phyloP scores from a whole-genome alignment of 495 filamentous ascomycete genomes.

The Gamarada debralockiae region DNA sequence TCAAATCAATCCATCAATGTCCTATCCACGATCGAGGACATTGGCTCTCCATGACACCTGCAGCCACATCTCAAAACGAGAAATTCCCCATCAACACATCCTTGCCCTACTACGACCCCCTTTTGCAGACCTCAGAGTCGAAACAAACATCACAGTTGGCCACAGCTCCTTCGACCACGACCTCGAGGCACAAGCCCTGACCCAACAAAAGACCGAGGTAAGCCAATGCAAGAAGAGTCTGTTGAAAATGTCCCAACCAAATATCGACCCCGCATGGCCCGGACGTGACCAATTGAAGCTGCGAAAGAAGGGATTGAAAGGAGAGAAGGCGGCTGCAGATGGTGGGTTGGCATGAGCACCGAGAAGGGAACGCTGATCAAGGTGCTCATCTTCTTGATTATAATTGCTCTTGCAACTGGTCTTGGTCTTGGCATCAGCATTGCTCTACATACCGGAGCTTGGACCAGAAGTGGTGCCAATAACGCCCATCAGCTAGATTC shows the following conservation, averaged over 20 bases:
- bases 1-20: too few species aligned
- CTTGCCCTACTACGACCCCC: not conserved
- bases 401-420: slow-evolving; percentile 56
- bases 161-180: slow-evolving; percentile 29
- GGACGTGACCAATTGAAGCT: slow-evolving; percentile 18
- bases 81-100: slow-evolving; percentile 1
- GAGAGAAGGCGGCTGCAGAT: slow-evolving; percentile 16
- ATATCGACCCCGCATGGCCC: slow-evolving; percentile 32
- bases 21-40: too few species aligned
- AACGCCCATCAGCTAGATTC: slow-evolving; percentile 9
- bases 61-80: slow-evolving; percentile 9
- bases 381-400: slow-evolving; percentile 48
- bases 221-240: slow-evolving; percentile 18
- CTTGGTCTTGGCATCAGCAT: slow-evolving; percentile 60
- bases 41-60: too few species aligned
- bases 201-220: slow-evolving; percentile 11
- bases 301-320: slow-evolving; percentile 23
- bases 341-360: slow-evolving; percentile 41
- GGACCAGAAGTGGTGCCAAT: slow-evolving; percentile 23
- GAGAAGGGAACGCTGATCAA: slow-evolving; percentile 49
- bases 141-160: slow-evolving; percentile 6
- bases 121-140: not conserved
- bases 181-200: slow-evolving; percentile 28
- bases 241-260: slow-evolving; percentile 23
- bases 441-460: slow-evolving; percentile 57